A percentile compares a stretch with the other conserved stretches of the same genome.
Evolutionary conservation across 1,284 basidiomycete species (phyloP).

Genomic region (Xerocomus amazonicus): DNA sequence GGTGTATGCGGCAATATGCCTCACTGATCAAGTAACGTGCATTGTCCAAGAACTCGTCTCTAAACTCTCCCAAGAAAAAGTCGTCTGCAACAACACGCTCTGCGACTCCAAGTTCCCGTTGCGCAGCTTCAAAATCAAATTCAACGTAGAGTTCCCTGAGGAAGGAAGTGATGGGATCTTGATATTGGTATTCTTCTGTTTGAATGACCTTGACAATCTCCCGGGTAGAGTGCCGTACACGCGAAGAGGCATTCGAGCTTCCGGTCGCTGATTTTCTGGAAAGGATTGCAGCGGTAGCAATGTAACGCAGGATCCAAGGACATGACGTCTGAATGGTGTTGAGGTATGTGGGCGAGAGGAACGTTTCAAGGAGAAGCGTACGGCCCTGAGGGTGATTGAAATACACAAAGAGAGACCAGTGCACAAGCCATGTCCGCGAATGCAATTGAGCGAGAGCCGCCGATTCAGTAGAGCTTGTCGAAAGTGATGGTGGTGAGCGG

Average conservation of each 20-base stretch:
- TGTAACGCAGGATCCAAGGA: slow-evolving; percentile 95
- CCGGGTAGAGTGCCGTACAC: slow-evolving; percentile 79
- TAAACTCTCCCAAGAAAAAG: slow-evolving; percentile 91
- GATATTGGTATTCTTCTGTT: slow-evolving; percentile 93
- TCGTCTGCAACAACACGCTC: slow-evolving; percentile 86
- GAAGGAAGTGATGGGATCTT: slow-evolving; percentile 92
- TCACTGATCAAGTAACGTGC: slow-evolving; percentile 94
- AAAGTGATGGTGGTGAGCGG: slow-evolving; percentile 52
- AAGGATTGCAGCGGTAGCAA: slow-evolving; percentile 89
- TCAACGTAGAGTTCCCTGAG: slow-evolving; percentile 91
- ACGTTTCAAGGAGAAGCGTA: slow-evolving; percentile 93
- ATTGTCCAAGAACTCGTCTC: slow-evolving; percentile 93
- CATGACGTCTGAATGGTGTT: slow-evolving; percentile 97
- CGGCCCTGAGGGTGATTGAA: slow-evolving; percentile 95
- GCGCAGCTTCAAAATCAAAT: slow-evolving; percentile 89
- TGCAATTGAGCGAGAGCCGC: slow-evolving; percentile 81
- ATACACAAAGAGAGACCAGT: slow-evolving; percentile 98
- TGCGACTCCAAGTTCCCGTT: slow-evolving; percentile 76
- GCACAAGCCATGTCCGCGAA: slow-evolving; percentile 95
- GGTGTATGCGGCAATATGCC: slow-evolving; percentile 97
- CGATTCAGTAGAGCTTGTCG: slow-evolving; percentile 47
- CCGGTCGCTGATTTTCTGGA: slow-evolving; percentile 70
- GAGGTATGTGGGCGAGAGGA: slow-evolving; percentile 93
- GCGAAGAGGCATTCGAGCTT: slow-evolving; percentile 53
- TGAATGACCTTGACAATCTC: slow-evolving; percentile 90